Evolutionary conservation across 2,329 filamentous ascomycete species (phyloP).

Genomic region (Xylariaceae sp.): DNA sequence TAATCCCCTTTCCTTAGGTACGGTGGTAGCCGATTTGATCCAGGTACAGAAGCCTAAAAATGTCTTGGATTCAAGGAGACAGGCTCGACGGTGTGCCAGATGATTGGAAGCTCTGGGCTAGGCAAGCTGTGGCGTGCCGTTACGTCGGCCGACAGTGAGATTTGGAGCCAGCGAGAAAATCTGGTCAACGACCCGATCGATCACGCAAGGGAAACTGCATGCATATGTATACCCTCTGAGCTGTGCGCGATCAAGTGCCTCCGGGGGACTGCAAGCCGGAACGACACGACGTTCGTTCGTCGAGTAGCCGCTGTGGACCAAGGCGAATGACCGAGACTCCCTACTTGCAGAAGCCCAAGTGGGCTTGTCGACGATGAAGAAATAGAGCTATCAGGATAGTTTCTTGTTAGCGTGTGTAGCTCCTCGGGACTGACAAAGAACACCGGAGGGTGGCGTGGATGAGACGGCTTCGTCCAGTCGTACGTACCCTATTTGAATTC

Average conservation of each 20-base stretch:
- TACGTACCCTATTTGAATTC: too few species aligned
- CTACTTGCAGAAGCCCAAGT: not conserved
- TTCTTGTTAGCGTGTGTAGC: slow-evolving; percentile 5
- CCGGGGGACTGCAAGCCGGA: not conserved
- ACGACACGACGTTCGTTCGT: not conserved
- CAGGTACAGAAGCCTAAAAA: slow-evolving; percentile 17
- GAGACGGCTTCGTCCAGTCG: not conserved
- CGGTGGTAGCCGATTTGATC: slow-evolving; percentile 4
- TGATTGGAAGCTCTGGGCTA: slow-evolving; percentile 21
- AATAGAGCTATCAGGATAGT: slow-evolving; percentile 5
- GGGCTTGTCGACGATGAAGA: not conserved
- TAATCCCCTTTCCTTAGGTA: not conserved
- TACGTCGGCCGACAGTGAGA: slow-evolving; percentile 9
- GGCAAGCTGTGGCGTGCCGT: slow-evolving; percentile 21
- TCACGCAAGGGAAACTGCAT: slow-evolving; percentile 1
- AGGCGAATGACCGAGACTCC: not conserved
- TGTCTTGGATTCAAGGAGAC: slow-evolving; percentile 21
- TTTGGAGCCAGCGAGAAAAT: slow-evolving; percentile 6
- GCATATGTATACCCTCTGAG: not conserved
- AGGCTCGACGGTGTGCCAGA: slow-evolving; percentile 7
- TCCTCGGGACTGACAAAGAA: not conserved
- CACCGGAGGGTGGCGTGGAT: slow-evolving; percentile 1
- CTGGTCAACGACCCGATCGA: slow-evolving; percentile 2
- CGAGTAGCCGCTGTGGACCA: not conserved
- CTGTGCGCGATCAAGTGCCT: too few species aligned